These are phyloP conservation scores for Alternaria viburni DNA, from an alignment of 2,329 filamentous ascomycete genomes.

Conservation along the genomic window DNA sequence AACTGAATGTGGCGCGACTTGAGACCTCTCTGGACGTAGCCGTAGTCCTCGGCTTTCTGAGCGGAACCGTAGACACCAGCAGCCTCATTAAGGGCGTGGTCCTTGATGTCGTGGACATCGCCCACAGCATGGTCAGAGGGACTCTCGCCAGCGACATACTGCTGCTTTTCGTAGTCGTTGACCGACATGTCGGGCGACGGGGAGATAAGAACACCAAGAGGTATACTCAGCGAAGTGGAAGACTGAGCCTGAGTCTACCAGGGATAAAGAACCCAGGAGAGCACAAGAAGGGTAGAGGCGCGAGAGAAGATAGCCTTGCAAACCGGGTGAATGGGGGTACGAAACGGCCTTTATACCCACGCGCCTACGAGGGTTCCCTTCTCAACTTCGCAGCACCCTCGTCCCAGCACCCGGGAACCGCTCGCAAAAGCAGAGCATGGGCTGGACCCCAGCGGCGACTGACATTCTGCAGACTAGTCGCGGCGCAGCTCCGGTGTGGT, in stretches of 20 bases:
- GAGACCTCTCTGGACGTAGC: constrained; percentile 36
- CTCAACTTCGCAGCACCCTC: constrained; percentile 14
- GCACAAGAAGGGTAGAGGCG: constrained; percentile 21
- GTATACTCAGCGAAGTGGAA: not conserved
- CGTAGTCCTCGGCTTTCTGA: constrained; percentile 47
- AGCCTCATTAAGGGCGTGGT: constrained; percentile 52
- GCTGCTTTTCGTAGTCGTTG: constrained; percentile 34
- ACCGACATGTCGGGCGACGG: constrained; percentile 23
- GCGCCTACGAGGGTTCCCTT: constrained; percentile 17
- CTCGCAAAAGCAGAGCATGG: not conserved
- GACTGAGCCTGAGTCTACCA: constrained; percentile 4
- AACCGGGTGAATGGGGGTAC: constrained; percentile 21
- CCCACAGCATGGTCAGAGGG: constrained; percentile 29
- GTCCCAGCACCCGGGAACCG: not conserved
- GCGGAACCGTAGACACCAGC: constrained; percentile 61
- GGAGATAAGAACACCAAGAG: not conserved
- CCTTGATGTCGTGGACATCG: constrained; percentile 33
- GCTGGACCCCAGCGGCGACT: constrained; percentile 20
- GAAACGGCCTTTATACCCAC: constrained; percentile 35
- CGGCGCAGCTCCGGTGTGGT: constrained; percentile 18
- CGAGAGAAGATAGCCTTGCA: constrained; percentile 21
- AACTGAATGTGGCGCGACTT: constrained; percentile 65
- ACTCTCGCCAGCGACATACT: constrained; percentile 26
- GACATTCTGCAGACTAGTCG: constrained; percentile 17
- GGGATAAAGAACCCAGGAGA: constrained; percentile 7